Percentiles rank a stretch among this genome's conserved stretches.
Evolutionary conservation across 345 rosid species (phyloP).

Genomic region (Ailanthus altissimus): DNA sequence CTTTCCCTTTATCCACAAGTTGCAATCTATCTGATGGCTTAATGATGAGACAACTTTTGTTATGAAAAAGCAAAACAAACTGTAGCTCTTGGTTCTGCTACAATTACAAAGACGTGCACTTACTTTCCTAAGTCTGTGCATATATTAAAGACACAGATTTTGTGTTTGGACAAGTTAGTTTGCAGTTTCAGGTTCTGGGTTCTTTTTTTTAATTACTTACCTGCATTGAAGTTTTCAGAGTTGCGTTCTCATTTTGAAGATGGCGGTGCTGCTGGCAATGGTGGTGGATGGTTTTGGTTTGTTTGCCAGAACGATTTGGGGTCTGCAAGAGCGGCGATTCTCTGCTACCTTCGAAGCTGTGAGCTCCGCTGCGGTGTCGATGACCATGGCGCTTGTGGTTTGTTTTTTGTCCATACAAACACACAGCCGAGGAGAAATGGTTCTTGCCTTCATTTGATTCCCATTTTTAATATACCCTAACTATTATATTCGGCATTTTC

Average conservation of each 20-base stretch:
- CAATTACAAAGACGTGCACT: background rate
- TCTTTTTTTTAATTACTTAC: background rate
- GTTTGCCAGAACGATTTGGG: constrained; percentile 33
- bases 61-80: background rate
- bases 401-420: constrained; percentile 43
- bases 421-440: constrained; percentile 28
- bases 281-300: constrained; percentile 35
- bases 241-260: constrained; percentile 8
- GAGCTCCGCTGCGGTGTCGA: constrained; percentile 33
- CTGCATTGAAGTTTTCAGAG: background rate
- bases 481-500: background rate
- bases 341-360: constrained; percentile 28
- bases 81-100: background rate
- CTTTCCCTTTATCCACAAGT: background rate
- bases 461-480: background rate
- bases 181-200: background rate
- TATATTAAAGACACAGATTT: background rate
- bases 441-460: constrained; percentile 31
- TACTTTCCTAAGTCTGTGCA: background rate
- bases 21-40: background rate
- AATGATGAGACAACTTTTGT: background rate
- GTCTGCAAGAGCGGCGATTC: constrained; percentile 40
- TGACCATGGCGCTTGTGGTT: constrained; percentile 39
- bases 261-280: constrained; percentile 41
- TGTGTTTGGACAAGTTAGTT: background rate